Evolutionary conservation across 2,329 filamentous ascomycete species (phyloP).

Genomic region (Arthrobotrys entomopaga): DNA sequence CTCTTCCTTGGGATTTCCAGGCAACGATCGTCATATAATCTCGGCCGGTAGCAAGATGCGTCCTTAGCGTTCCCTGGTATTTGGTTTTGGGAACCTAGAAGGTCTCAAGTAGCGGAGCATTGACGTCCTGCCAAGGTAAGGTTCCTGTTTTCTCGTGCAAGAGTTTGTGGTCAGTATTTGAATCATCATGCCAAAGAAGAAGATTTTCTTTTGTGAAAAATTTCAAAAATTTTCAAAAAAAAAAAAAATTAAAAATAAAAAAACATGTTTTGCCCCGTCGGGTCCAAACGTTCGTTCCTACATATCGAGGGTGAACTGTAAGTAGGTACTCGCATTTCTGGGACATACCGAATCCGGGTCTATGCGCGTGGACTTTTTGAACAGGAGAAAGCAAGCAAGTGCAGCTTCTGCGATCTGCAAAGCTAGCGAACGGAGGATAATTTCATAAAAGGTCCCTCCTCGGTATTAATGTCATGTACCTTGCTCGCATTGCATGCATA

Average conservation of each 20-base stretch:
- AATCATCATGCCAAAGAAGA: too few species aligned
- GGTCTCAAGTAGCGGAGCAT: conserved; percentile 28
- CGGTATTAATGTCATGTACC: not conserved
- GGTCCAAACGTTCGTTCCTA: conserved; percentile 30
- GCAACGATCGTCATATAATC: conserved; percentile 45
- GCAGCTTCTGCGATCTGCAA: conserved; percentile 40
- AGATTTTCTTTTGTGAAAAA: too few species aligned
- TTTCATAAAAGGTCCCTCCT: conserved; percentile 29
- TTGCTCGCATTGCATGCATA: conserved; percentile 50
- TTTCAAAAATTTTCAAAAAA: not conserved
- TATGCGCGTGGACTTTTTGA: conserved; percentile 17
- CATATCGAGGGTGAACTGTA: conserved; percentile 9
- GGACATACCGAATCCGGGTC: conserved; percentile 26
- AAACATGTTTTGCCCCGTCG: conserved; percentile 16
- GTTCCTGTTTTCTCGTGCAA: conserved; percentile 27
- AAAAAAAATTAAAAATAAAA: conserved; percentile 4
- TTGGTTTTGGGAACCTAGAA: conserved; percentile 34
- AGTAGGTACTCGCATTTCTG: conserved; percentile 19
- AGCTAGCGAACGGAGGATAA: conserved; percentile 54
- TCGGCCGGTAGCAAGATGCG: conserved; percentile 41
- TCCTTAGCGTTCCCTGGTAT: conserved; percentile 29
- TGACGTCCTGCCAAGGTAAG: conserved; percentile 22
- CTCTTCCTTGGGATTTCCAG: conserved; percentile 33
- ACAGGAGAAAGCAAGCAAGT: conserved; percentile 16
- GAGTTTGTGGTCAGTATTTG: not conserved